Evolutionary conservation across 768 basidiomycete species (phyloP).

Genomic region (Trametes gibbosa): DNA sequence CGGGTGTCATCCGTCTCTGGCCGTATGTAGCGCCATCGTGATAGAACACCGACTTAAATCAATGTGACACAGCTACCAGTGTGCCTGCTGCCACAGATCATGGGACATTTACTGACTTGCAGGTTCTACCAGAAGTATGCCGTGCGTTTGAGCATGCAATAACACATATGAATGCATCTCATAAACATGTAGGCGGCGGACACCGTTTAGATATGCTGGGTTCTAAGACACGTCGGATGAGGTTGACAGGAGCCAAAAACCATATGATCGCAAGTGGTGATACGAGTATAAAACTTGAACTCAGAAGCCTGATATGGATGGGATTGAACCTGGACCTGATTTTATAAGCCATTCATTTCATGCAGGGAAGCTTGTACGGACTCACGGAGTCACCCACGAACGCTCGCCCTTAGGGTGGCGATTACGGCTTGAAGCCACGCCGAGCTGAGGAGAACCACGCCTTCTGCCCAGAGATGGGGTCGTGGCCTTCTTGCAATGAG

Average conservation of each 20-base stretch:
- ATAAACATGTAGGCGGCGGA: background rate
- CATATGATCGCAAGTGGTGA: background rate
- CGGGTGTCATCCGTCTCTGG: background rate
- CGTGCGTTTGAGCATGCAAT: background rate
- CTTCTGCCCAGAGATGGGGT: conserved; percentile 3
- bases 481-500: background rate
- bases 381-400: background rate
- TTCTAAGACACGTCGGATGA: conserved; percentile 2
- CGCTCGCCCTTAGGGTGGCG: background rate
- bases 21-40: background rate
- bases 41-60: background rate
- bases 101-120: no score
- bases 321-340: background rate
- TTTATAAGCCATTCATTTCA: background rate
- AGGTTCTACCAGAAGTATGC: no score
- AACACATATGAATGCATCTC: background rate
- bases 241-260: background rate
- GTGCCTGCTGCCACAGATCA: background rate
- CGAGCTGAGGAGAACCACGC: background rate
- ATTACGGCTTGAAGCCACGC: background rate
- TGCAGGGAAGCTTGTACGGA: background rate
- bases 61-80: background rate
- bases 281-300: no score
- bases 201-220: background rate
- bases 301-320: background rate